Conservation (phyloP, 2,329 filamentous ascomycete genomes). For the Exophiala phaeomuriformis region DNA sequence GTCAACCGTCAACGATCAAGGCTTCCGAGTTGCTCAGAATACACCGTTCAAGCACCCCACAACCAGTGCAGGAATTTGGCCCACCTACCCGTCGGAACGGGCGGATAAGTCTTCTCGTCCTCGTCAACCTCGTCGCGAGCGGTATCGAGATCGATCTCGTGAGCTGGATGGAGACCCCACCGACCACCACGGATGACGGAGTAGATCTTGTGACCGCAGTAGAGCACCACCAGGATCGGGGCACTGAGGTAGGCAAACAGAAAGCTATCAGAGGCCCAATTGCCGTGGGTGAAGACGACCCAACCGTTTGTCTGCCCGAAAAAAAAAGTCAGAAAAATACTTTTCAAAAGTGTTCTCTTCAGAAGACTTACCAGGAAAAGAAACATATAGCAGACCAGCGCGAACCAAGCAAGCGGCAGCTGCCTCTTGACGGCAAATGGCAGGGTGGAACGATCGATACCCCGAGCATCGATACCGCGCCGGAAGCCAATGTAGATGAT, state of each 20-base stretch:
- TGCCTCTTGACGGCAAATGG: conserved; percentile 61
- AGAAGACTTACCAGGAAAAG: neutral
- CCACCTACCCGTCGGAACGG: too few species aligned
- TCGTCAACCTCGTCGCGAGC: too few species aligned
- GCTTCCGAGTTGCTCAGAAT: too few species aligned
- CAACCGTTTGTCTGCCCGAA: neutral
- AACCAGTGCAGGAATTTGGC: too few species aligned
- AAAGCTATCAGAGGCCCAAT: neutral
- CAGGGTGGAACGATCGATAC: conserved; percentile 40
- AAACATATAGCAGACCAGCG: neutral
- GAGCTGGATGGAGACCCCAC: too few species aligned
- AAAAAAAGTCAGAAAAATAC: too few species aligned
- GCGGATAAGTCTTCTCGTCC: too few species aligned
- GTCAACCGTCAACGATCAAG: too few species aligned
- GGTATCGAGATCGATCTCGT: too few species aligned
- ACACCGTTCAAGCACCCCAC: too few species aligned
- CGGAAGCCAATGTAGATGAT: neutral
- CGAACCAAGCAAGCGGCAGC: conserved; percentile 36
- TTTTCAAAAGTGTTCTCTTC: too few species aligned
- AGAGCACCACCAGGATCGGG: neutral
- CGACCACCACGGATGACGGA: too few species aligned
- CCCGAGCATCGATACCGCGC: neutral
- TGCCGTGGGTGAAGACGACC: neutral
- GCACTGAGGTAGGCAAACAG: neutral
- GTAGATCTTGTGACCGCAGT: neutral